phyloP scores from a whole-genome alignment of 805 yeast species.

The Wickerhamiella galacta region DNA sequence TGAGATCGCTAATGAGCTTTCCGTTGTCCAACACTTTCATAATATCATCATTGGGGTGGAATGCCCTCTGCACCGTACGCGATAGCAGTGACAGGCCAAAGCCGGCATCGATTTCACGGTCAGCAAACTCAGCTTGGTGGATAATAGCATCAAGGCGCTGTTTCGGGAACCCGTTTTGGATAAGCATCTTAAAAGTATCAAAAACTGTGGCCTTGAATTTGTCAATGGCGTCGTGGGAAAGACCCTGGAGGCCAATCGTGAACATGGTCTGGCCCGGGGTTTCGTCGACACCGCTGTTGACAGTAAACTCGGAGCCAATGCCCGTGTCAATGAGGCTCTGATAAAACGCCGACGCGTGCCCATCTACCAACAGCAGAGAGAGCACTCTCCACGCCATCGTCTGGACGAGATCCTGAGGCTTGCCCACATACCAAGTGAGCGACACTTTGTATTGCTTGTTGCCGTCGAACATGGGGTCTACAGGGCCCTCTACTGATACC shows the following conservation, averaged over 20 bases:
- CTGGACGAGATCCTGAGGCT: conserved; percentile 49
- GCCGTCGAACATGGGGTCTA: conserved; percentile 61
- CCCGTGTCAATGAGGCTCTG: conserved; percentile 76
- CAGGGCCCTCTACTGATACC: conserved; percentile 46
- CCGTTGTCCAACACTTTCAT: conserved; percentile 52
- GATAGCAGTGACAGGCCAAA: conserved; percentile 70
- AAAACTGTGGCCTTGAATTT: conserved; percentile 33
- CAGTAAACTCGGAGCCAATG: conserved; percentile 67
- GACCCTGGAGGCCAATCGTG: conserved; percentile 74
- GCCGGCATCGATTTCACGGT: conserved; percentile 76
- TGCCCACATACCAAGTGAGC: conserved; percentile 75
- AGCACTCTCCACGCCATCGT: conserved; percentile 57
- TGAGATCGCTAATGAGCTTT: conserved; percentile 39
- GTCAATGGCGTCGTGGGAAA: conserved; percentile 30
- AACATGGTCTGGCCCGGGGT: conserved; percentile 62
- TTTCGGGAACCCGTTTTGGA: conserved; percentile 31
- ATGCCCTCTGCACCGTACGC: conserved; percentile 71
- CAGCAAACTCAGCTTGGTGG: conserved; percentile 69
- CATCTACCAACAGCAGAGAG: conserved; percentile 61
- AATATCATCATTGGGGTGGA: conserved; percentile 57
- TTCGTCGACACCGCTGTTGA: conserved; percentile 75
- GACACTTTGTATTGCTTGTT: conserved; percentile 59
- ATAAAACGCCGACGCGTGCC: conserved; percentile 82
- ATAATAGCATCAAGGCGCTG: conserved; percentile 67
- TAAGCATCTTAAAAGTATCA: conserved; percentile 30